Percentiles rank a stretch among this genome's conserved stretches.
Conservation (phyloP, 495 filamentous ascomycete species). For the Xylaria palmicola region DNA sequence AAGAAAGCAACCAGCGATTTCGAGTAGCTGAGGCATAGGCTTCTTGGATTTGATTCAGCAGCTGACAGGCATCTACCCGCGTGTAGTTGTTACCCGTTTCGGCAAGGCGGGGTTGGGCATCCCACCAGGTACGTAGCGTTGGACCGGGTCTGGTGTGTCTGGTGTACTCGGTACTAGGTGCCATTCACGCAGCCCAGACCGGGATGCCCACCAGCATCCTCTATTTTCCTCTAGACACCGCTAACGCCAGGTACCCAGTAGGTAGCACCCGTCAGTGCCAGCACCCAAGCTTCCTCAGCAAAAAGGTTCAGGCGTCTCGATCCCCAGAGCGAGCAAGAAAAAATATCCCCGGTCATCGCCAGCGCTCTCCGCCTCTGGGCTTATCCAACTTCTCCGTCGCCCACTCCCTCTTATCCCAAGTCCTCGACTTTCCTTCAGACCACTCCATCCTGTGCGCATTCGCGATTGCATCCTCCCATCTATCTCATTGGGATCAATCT, state of each 20-base stretch:
- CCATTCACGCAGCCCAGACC: not conserved
- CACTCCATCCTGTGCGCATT: not conserved
- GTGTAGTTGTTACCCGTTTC: not conserved
- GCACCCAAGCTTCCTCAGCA: slow-evolving; percentile 8
- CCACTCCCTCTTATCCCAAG: slow-evolving; percentile 11
- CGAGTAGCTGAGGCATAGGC: not conserved
- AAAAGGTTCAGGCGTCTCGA: slow-evolving; percentile 7
- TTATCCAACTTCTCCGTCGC: slow-evolving; percentile 18
- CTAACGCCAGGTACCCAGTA: slow-evolving; percentile 15
- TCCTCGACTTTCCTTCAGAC: slow-evolving; percentile 8
- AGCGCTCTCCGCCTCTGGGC: slow-evolving; percentile 16
- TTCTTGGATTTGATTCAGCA: not conserved
- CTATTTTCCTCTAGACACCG: slow-evolving; percentile 4
- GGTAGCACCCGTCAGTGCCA: not conserved
- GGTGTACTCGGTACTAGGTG: too few species aligned
- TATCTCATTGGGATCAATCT: slow-evolving; percentile 3
- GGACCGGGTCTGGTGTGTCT: not conserved
- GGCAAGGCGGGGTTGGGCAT: slow-evolving; percentile 10
- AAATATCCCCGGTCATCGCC: slow-evolving; percentile 11
- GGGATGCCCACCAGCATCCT: slow-evolving; percentile 8
- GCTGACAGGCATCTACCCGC: slow-evolving; percentile 7
- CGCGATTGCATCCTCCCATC: not conserved
- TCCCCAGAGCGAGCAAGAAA: slow-evolving; percentile 3
- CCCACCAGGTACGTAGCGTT: not conserved
- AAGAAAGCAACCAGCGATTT: not conserved